These are phyloP conservation scores for Botrytis deweyae DNA, from an alignment of 2,329 filamentous ascomycete species.

Conservation along the genomic window DNA sequence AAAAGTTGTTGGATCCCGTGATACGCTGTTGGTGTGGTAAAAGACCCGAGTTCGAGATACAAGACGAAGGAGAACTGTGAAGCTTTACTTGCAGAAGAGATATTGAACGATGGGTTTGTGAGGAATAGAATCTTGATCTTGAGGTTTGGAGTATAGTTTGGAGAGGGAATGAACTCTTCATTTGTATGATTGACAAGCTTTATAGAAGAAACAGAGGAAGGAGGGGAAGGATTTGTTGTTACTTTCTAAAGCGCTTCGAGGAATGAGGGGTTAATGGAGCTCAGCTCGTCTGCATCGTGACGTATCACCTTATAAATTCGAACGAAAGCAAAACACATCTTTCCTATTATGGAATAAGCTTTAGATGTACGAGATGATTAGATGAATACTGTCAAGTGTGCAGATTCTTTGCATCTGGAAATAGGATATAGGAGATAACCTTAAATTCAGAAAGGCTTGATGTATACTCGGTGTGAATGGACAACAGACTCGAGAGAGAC, in stretches of 20 bases:
- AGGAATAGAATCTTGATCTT: not conserved
- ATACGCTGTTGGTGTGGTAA: slow-evolving; percentile 30
- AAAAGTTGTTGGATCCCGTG: not conserved
- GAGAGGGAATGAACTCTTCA: not conserved
- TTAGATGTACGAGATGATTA: not conserved
- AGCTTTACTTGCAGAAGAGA: not conserved
- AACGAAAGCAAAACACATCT: not conserved
- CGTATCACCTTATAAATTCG: not conserved
- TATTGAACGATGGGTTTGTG: not conserved
- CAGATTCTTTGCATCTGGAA: not conserved
- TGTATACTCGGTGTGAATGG: not conserved
- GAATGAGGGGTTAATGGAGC: not conserved
- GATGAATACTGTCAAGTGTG: not conserved
- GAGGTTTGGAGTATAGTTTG: not conserved
- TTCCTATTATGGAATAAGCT: not conserved
- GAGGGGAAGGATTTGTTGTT: not conserved
- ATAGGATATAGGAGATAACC: not conserved
- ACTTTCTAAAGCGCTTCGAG: not conserved
- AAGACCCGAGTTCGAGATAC: not conserved
- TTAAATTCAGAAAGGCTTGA: not conserved
- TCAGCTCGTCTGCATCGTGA: slow-evolving; percentile 9
- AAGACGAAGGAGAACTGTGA: not conserved
- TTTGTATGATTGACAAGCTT: slow-evolving; percentile 3
- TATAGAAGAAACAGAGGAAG: not conserved
- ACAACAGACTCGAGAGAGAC: not conserved